Percentiles rank a stretch among this genome's conserved stretches.
Evolutionary conservation across 2,329 filamentous ascomycete genomes (phyloP).

Genomic region (Penicillium sp.): DNA sequence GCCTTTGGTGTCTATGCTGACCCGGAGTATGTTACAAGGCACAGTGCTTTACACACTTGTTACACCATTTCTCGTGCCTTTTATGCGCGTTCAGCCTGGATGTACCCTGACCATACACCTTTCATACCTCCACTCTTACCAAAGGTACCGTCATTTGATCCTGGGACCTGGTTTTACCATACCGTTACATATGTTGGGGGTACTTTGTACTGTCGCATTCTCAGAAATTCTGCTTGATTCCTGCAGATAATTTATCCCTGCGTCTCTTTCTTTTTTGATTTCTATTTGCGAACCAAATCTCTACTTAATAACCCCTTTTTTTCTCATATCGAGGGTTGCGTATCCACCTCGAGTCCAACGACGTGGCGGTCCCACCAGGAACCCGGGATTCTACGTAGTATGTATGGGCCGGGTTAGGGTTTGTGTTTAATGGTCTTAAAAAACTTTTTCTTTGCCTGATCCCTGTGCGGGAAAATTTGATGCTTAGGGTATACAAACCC

Average conservation of each 20-base stretch:
- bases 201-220: not conserved
- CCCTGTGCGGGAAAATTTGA: not conserved
- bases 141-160: not conserved
- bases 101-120: not conserved
- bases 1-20: constrained; percentile 11
- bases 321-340: not conserved
- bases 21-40: constrained; percentile 19
- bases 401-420: constrained; percentile 16
- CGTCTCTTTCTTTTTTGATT: not conserved
- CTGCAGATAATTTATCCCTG: not conserved
- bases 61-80: not conserved
- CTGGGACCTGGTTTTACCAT: not conserved
- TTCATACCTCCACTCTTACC: not conserved
- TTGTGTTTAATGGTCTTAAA: not conserved
- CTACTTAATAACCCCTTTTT: not conserved
- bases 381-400: constrained; percentile 3
- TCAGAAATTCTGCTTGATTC: not conserved
- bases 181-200: not conserved
- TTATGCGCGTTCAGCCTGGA: not conserved
- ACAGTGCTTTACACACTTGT: not conserved
- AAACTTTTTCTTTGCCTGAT: not conserved
- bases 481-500: not conserved
- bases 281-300: not conserved
- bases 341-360: constrained; percentile 1
- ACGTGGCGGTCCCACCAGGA: constrained; percentile 18